phyloP scores from a whole-genome alignment of 306 rosid genomes.

The Dalbergia oliveri region DNA sequence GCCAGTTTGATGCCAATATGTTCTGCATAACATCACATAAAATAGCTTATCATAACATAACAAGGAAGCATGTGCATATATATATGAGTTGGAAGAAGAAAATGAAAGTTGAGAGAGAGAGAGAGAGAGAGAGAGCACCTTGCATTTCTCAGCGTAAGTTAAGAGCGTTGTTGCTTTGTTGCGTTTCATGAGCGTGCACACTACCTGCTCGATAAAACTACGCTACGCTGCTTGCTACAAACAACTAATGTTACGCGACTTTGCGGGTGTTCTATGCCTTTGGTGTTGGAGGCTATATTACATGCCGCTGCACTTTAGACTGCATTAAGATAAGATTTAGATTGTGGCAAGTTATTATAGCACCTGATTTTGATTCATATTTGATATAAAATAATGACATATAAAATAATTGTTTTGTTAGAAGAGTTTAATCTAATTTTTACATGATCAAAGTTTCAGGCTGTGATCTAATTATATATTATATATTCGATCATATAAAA shows the following conservation, averaged over 20 bases:
- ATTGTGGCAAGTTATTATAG: too few species aligned
- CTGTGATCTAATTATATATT: too few species aligned
- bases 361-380: too few species aligned
- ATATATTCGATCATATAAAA: too few species aligned
- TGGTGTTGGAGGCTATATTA: too few species aligned
- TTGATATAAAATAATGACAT: too few species aligned
- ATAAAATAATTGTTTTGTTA: too few species aligned
- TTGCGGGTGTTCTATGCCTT: neutral
- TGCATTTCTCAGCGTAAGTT: slow-evolving; percentile 84
- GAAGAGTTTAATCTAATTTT: too few species aligned
- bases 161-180: slow-evolving; percentile 63
- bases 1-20: slow-evolving; percentile 88
- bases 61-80: neutral
- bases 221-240: neutral
- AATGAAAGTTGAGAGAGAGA: neutral
- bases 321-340: too few species aligned
- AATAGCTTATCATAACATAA: neutral
- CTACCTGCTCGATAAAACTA: slow-evolving; percentile 58
- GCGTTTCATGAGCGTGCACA: slow-evolving; percentile 61
- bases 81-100: slow-evolving; percentile 24
- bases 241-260: neutral
- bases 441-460: too few species aligned
- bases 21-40: slow-evolving; percentile 55
- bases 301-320: too few species aligned
- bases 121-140: slow-evolving; percentile 57